These are phyloP conservation scores for Pochonia chlamydosporia DNA, from an alignment of 2,329 filamentous ascomycete species.

Conservation along the genomic window DNA sequence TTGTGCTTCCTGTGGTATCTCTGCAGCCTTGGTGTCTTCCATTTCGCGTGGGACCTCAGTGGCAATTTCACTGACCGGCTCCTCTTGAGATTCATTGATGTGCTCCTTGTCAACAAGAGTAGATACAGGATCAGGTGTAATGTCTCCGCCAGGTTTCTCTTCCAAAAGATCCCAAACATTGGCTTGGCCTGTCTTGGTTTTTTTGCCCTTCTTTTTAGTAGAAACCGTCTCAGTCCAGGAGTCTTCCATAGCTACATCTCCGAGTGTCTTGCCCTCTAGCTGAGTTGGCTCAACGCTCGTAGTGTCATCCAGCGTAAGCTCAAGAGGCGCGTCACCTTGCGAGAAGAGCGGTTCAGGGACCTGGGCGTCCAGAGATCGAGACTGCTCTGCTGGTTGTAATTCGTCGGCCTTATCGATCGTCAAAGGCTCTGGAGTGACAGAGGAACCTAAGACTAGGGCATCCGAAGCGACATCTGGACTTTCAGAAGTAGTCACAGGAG, in stretches of 20 bases:
- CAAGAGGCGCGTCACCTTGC: constrained; percentile 20
- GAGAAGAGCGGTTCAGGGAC: constrained; percentile 26
- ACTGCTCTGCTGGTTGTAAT: constrained; percentile 1
- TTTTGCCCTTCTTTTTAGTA: constrained; percentile 25
- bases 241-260: constrained; percentile 3
- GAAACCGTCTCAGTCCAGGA: constrained; percentile 9
- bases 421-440: background rate
- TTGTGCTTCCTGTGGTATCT: constrained; percentile 1
- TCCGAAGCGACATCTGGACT: background rate
- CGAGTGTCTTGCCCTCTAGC: constrained; percentile 10
- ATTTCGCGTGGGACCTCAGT: background rate
- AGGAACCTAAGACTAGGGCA: background rate
- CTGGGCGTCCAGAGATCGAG: constrained; percentile 9
- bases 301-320: constrained; percentile 18
- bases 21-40: background rate
- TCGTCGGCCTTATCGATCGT: background rate
- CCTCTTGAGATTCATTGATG: background rate
- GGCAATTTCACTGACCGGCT: background rate
- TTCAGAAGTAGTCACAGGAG: background rate
- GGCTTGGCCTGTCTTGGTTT: constrained; percentile 21
- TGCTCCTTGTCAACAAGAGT: background rate
- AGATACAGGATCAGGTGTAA: background rate
- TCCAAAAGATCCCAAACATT: constrained; percentile 8
- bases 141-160: constrained; percentile 5
- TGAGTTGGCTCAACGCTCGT: constrained; percentile 18